Evolutionary conservation across 1,284 basidiomycete species (phyloP), one percentile per base, ranked within the genome.

Genomic region (Malassezia caprae): DNA sequence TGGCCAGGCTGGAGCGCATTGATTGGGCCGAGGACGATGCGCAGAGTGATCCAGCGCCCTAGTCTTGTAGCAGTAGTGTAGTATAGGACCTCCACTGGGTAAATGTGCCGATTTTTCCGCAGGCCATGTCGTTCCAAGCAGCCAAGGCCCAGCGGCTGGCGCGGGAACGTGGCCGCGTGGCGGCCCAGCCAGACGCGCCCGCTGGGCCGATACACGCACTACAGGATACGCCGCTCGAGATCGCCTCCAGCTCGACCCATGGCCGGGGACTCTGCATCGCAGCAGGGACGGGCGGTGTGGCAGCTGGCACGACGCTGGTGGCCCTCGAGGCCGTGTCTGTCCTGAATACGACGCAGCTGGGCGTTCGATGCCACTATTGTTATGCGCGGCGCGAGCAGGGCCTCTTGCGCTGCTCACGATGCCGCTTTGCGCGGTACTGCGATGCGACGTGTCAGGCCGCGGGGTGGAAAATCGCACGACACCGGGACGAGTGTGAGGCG

Each of bases 351-450:
- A 23, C 37, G 8, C 45, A 52, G 21, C 44, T 30, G 7, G 3
- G 13, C 24, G 17, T 12, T 7, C 55, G 55, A 24, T 57, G 55
- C 50, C 45, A 57, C 41, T 51, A 34, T 48, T 57, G 55, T 35
- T 43, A 52, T 21, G 23, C 26, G 1, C 34, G 37, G 40, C 12
- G 10, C 11, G 32, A 40, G 1, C 19, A 12, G 8, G 15, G 11
- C 8, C 47, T 47, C 17, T 34, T 43, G 31, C 51, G 51, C 10
- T 59, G 58, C 41, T 44, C 58, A 8, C 32, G 23, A n/a, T 59
- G 58, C 37, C 39, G 41, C 12, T 51, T 48, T 35, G 48, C 51
- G 23, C 58, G 48, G 10, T 59, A 56, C 47, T 59, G 58, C 42
- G 28, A 39, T 17, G 48, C 26, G 7, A 39, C 39, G 12, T 59